A percentile compares a stretch with the other conserved stretches of the same genome.
Evolutionary conservation across 2,329 filamentous ascomycete species (phyloP).

Genomic region (Apiospora phragmitis): DNA sequence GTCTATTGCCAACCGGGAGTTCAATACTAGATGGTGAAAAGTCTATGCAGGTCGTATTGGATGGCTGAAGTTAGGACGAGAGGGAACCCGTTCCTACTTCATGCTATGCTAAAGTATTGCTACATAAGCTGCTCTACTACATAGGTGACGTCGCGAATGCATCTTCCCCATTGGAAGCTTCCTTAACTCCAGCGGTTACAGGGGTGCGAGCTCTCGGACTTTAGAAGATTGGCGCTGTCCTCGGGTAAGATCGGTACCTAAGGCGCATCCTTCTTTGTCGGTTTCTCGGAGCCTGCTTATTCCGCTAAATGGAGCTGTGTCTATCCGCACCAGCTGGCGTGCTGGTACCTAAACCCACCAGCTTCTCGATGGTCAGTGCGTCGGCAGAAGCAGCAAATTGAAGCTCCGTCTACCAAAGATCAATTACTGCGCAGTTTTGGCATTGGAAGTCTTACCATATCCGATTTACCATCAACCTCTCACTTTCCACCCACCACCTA

Average conservation of each 20-base stretch:
- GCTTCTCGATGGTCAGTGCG: constrained; percentile 12
- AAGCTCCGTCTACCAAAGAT: constrained; percentile 18
- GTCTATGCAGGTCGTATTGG: neutral
- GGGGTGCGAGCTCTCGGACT: neutral
- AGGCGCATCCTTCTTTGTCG: neutral
- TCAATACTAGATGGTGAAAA: neutral
- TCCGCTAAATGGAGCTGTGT: neutral
- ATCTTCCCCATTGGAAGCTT: neutral
- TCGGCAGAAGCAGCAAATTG: constrained; percentile 17
- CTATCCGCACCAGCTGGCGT: neutral
- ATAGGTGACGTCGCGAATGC: neutral
- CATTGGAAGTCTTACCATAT: constrained; percentile 19
- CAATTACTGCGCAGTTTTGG: constrained; percentile 29
- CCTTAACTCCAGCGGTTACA: constrained; percentile 4
- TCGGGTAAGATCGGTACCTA: neutral
- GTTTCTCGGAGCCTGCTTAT: constrained; percentile 2
- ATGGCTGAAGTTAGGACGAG: neutral
- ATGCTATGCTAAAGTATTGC: neutral
- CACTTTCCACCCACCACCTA: constrained; percentile 18
- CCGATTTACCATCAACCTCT: constrained; percentile 19
- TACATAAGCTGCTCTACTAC: neutral
- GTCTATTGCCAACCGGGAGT: neutral
- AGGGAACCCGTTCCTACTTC: neutral
- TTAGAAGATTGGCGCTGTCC: neutral
- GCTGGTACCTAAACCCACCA: neutral